A percentile compares a stretch with the other conserved stretches of the same genome.
phyloP scores from a whole-genome alignment of 2,329 filamentous ascomycete species.

The Aspergillus calidoustus region DNA sequence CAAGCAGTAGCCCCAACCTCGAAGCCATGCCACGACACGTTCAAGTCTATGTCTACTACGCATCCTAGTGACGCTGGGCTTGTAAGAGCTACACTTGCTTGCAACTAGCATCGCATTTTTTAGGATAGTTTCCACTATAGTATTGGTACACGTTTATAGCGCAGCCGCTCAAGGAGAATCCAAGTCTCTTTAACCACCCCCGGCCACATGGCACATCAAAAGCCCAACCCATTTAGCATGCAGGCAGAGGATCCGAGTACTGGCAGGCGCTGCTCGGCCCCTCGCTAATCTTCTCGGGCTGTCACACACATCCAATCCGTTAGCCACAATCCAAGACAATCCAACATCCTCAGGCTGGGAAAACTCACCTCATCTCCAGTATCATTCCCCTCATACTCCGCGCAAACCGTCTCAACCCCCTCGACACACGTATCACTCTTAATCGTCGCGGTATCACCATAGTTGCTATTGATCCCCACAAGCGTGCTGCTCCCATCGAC shows the following conservation, averaged over 20 bases:
- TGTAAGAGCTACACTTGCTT: too few relatives aligned
- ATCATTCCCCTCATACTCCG: constrained; percentile 39
- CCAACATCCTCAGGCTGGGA: too few relatives aligned
- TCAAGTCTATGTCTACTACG: too few relatives aligned
- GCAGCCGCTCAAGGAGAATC: too few relatives aligned
- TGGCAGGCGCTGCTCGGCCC: constrained; percentile 2
- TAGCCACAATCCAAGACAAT: neutral
- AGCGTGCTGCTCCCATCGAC: constrained; percentile 27
- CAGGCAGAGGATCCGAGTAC: constrained; percentile 47
- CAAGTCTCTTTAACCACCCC: too few relatives aligned
- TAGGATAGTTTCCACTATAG: too few relatives aligned
- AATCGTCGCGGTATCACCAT: constrained; percentile 13
- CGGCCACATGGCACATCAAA: too few relatives aligned
- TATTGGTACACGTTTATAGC: too few relatives aligned
- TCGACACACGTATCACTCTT: constrained; percentile 37
- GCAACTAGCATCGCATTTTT: too few relatives aligned
- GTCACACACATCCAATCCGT: neutral
- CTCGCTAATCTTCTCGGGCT: constrained; percentile 9
- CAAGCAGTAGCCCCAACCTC: too few relatives aligned
- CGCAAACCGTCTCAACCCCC: constrained; percentile 1
- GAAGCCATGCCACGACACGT: too few relatives aligned
- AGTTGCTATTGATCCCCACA: constrained; percentile 41
- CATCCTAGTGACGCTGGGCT: too few relatives aligned
- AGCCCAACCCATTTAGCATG: constrained; percentile 48
- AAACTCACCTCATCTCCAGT: constrained; percentile 23